These are phyloP conservation scores for Chaetomium sp. DNA, from an alignment of 2,329 filamentous ascomycete species.

Conservation along the genomic window DNA sequence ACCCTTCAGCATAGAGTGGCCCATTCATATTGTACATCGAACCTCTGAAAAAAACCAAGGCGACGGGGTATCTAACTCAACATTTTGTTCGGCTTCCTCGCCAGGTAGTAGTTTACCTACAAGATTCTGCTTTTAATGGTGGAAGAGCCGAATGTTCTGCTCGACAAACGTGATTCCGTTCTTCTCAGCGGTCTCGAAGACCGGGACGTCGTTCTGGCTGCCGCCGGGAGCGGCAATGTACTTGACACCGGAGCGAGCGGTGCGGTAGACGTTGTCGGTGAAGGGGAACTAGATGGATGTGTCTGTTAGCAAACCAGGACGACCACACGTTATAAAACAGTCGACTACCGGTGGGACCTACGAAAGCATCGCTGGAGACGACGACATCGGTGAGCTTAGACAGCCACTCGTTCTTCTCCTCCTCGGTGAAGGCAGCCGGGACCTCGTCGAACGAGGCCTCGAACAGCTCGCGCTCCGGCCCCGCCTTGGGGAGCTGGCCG, in stretches of 20 bases:
- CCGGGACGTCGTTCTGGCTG: constrained; percentile 75
- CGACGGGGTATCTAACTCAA: constrained; percentile 14
- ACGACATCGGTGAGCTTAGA: constrained; percentile 74
- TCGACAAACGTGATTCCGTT: constrained; percentile 91
- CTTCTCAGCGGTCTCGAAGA: constrained; percentile 86
- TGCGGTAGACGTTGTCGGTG: constrained; percentile 94
- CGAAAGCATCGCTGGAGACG: constrained; percentile 90
- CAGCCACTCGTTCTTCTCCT: constrained; percentile 84
- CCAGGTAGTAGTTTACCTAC: too few relatives aligned
- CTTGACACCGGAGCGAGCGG: constrained; percentile 81
- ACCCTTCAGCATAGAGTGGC: neutral
- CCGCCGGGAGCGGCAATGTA: constrained; percentile 92
- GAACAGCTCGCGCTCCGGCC: constrained; percentile 78
- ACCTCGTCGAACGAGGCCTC: constrained; percentile 88
- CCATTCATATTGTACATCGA: constrained; percentile 12
- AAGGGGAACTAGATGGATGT: constrained; percentile 71
- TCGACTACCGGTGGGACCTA: constrained; percentile 46
- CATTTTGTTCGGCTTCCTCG: neutral
- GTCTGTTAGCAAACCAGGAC: constrained; percentile 1
- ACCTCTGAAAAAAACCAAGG: neutral
- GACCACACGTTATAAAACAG: too few relatives aligned
- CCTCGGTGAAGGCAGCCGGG: constrained; percentile 69
- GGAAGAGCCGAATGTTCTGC: constrained; percentile 90
- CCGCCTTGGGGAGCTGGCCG: constrained; percentile 76
- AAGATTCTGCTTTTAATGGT: constrained; percentile 55